Evolutionary conservation across 805 yeast genomes (phyloP).

Genomic region (Teunomyces atbi): DNA sequence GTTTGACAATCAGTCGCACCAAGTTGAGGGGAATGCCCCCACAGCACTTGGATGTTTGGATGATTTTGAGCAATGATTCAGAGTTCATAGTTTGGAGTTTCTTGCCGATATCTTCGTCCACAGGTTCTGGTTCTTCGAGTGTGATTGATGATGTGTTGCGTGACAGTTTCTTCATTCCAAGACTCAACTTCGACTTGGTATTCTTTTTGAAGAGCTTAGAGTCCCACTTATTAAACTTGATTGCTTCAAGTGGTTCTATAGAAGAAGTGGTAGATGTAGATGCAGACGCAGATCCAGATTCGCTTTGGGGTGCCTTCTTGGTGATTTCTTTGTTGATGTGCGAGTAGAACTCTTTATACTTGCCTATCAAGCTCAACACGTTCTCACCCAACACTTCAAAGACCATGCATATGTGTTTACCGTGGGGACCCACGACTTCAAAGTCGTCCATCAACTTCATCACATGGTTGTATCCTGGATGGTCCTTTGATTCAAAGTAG

Average conservation of each 20-base stretch:
- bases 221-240: slow-evolving; percentile 20
- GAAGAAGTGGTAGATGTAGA: neutral
- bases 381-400: slow-evolving; percentile 66
- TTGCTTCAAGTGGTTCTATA: neutral
- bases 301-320: neutral
- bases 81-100: slow-evolving; percentile 14
- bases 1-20: slow-evolving; percentile 57
- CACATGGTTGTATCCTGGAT: slow-evolving; percentile 31
- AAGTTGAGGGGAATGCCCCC: slow-evolving; percentile 55
- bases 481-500: slow-evolving; percentile 5
- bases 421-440: slow-evolving; percentile 58
- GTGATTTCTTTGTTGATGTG: slow-evolving; percentile 17
- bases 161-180: slow-evolving; percentile 13
- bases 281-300: neutral
- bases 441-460: slow-evolving; percentile 57
- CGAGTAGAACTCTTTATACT: slow-evolving; percentile 43
- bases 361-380: slow-evolving; percentile 47
- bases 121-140: neutral
- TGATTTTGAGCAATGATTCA: slow-evolving; percentile 28
- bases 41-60: slow-evolving; percentile 36
- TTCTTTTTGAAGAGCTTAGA: slow-evolving; percentile 15
- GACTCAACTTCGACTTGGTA: slow-evolving; percentile 21
- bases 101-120: slow-evolving; percentile 4
- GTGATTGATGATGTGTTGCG: neutral
- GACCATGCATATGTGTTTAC: slow-evolving; percentile 64